A percentile compares a stretch with the other conserved stretches of the same genome.
phyloP scores from a whole-genome alignment of 139 green algal species.

The Chlamydomonas eustigma region DNA sequence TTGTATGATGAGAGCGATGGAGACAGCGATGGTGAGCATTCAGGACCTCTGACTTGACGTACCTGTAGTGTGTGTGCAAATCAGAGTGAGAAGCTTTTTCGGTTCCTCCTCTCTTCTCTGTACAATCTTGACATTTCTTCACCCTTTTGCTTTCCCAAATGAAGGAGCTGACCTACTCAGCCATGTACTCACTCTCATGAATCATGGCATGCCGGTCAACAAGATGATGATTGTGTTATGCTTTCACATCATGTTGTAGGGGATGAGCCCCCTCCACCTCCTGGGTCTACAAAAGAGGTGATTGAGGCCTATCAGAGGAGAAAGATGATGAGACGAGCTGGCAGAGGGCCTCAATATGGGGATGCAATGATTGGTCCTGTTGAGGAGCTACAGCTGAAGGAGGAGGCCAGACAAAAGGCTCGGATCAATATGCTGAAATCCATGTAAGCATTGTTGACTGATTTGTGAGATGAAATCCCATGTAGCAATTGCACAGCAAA shows the following conservation, averaged over 20 bases:
- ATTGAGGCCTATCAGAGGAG: not conserved
- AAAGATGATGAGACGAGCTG: not conserved
- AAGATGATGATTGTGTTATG: not conserved
- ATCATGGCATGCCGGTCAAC: too few relatives aligned
- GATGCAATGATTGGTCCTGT: not conserved
- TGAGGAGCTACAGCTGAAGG: not conserved
- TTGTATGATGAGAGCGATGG: not conserved
- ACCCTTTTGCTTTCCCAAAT: too few relatives aligned
- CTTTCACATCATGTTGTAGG: not conserved
- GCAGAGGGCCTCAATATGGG: not conserved
- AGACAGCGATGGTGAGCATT: not conserved
- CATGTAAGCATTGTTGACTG: not conserved
- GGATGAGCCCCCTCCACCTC: not conserved
- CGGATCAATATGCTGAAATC: not conserved
- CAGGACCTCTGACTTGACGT: too few relatives aligned
- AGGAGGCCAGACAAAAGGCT: not conserved
- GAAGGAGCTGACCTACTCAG: too few relatives aligned
- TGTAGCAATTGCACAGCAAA: too few relatives aligned
- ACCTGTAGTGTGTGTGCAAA: too few relatives aligned
- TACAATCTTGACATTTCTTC: too few relatives aligned
- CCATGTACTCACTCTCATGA: too few relatives aligned
- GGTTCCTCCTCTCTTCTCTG: too few relatives aligned
- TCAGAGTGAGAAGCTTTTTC: too few relatives aligned
- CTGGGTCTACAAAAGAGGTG: not conserved
- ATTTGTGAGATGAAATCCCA: too few relatives aligned